Base-by-base conservation (phyloP, 2,329 filamentous ascomycete species). In the Emydomyces testavorans region DNA sequence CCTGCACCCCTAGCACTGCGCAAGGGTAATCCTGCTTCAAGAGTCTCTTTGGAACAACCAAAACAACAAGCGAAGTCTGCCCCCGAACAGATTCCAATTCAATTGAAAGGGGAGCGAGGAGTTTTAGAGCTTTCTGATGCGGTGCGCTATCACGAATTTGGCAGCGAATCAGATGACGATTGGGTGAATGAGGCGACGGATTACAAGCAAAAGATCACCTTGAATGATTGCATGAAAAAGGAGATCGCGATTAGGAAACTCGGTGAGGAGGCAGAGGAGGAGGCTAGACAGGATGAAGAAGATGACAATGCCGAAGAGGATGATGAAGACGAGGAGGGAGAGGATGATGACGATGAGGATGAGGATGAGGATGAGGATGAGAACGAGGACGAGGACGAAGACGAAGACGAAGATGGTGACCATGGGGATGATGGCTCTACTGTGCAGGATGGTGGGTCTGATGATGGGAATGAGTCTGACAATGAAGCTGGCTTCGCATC, bases 191-290 rank as follows among this genome's bases (percentile, higher is more conserved):
- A 85, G 58, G 72, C 77, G 28, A 73, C 76, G 6, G 76, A 77
- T 26, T 72, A 79, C 54, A 74, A 75, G 48, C 75, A 75, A 42
- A 87, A 85, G 59, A 73, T 98, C 32, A 96, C 89, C 3, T 82
- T 98, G 54, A 80, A 83, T 56, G 92, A 96, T 62, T 94, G 89
- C 3, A 74, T 98, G 55, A 76, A 79, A 62, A 93, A 94, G 66
- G 92, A 98, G 67, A 88, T 87, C 53, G 80, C 79, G 24, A 92
- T 98, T 53, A 82, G 90, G 41, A 81, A 84, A 52, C 70, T 96
- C 21, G 90, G 81, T 40, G 82, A 86, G 61, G 90, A 98, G 65
- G 92, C 82, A 1, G 92, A 96, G 61, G 86, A 93, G 58, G 92
- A 96, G 65, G 89, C 81, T 3, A 70, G 82, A 7, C 73, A 83